Evolutionary conservation across 2,329 filamentous ascomycete genomes (phyloP).

Genomic region (Rugonectria rugulosa): DNA sequence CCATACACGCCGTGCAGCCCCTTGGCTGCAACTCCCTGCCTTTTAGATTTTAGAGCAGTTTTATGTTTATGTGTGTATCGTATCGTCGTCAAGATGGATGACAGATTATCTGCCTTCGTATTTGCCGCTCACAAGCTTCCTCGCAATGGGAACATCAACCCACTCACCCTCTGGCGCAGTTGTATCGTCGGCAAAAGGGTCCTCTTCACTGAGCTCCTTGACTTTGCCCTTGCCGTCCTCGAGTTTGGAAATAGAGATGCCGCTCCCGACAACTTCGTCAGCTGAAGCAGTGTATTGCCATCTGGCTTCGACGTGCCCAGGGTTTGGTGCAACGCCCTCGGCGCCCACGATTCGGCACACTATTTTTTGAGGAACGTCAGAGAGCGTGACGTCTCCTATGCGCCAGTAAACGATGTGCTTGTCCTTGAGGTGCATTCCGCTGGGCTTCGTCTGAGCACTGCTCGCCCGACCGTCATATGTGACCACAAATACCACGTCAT

Average conservation of each 20-base stretch:
- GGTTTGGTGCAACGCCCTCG: conserved; percentile 72
- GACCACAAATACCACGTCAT: conserved; percentile 78
- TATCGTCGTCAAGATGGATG: conserved; percentile 10
- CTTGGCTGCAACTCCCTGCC: conserved; percentile 5
- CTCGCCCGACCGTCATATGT: conserved; percentile 74
- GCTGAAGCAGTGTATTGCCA: conserved; percentile 70
- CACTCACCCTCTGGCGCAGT: conserved; percentile 53
- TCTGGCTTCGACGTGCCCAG: conserved; percentile 80
- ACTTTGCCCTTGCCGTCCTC: conserved; percentile 60
- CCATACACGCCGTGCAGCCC: conserved; percentile 47
- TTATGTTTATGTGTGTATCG: conserved; percentile 11
- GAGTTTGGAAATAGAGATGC: conserved; percentile 69
- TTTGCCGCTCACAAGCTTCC: conserved; percentile 77
- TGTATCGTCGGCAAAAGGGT: conserved; percentile 72
- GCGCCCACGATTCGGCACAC: conserved; percentile 82
- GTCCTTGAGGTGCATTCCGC: conserved; percentile 80
- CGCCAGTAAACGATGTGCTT: conserved; percentile 83
- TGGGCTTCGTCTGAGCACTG: conserved; percentile 78
- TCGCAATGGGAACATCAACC: conserved; percentile 70
- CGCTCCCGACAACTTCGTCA: conserved; percentile 58
- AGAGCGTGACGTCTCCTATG: conserved; percentile 75
- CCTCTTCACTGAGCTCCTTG: conserved; percentile 58
- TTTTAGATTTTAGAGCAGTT: conserved; percentile 4
- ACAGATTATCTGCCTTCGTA: conserved; percentile 64
- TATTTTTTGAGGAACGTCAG: conserved; percentile 74